Percentiles rank a stretch among this genome's conserved stretches.
phyloP scores from a whole-genome alignment of 2,329 filamentous ascomycete genomes.

The Plectosphaerella sp. region DNA sequence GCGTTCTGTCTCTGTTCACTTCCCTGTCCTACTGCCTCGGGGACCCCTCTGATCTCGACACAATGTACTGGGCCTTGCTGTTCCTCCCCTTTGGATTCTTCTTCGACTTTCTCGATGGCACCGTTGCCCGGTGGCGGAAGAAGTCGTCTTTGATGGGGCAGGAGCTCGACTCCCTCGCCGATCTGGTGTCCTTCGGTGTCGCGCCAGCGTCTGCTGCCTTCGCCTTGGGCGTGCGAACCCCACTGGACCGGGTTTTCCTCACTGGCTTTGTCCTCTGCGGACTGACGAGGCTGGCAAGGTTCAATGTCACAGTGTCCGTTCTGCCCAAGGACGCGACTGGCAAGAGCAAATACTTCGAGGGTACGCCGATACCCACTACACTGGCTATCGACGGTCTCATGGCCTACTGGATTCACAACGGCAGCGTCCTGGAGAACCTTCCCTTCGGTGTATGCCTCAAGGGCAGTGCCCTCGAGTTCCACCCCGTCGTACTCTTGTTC shows the following conservation, averaged over 20 bases:
- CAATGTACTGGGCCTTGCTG: conserved; percentile 76
- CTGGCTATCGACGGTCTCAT: conserved; percentile 77
- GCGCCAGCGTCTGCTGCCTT: conserved; percentile 85
- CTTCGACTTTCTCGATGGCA: conserved; percentile 98
- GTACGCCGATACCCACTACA: conserved; percentile 91
- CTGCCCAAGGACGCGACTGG: conserved; percentile 89
- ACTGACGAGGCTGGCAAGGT: conserved; percentile 86
- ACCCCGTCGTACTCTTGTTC: conserved; percentile 78
- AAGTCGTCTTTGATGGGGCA: conserved; percentile 98
- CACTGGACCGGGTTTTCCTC: conserved; percentile 73
- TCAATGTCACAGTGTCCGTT: conserved; percentile 90
- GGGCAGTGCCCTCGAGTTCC: conserved; percentile 72
- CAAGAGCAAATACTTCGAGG: conserved; percentile 95
- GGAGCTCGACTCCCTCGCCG: conserved; percentile 91
- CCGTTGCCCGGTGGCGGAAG: conserved; percentile 91
- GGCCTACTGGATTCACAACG: conserved; percentile 81
- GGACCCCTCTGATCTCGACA: conserved; percentile 57
- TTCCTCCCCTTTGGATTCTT: conserved; percentile 93
- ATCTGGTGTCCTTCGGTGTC: conserved; percentile 93
- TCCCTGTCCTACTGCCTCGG: conserved; percentile 89
- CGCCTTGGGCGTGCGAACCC: conserved; percentile 79
- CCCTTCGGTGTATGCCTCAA: conserved; percentile 67
- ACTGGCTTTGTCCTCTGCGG: conserved; percentile 93
- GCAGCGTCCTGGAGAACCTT: conserved; percentile 74
- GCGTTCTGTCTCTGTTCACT: conserved; percentile 92